Evolutionary conservation across 805 yeast genomes (phyloP).

Genomic region (Myxozyma neotropica): DNA sequence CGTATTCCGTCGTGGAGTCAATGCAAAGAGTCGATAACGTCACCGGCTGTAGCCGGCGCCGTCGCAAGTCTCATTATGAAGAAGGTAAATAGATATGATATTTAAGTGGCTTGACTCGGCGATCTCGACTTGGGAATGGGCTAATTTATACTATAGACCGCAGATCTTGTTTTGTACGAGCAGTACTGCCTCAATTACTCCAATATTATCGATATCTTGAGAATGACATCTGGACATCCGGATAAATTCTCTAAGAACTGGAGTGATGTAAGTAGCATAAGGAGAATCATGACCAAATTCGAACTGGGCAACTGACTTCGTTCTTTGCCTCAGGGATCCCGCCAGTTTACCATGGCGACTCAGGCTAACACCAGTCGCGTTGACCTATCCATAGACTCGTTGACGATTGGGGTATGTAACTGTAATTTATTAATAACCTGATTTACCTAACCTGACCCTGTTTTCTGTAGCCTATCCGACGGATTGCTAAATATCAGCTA

Average conservation of each 20-base stretch:
- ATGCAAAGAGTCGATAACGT: slow-evolving; percentile 19
- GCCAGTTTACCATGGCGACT: slow-evolving; percentile 19
- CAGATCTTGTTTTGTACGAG: slow-evolving; percentile 26
- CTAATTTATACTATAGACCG: background rate
- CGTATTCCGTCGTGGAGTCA: slow-evolving; percentile 20
- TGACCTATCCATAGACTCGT: slow-evolving; percentile 23
- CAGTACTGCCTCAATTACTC: slow-evolving; percentile 26
- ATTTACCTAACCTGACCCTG: background rate
- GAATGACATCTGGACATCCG: slow-evolving; percentile 11
- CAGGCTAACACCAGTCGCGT: slow-evolving; percentile 14
- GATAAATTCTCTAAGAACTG: slow-evolving; percentile 18
- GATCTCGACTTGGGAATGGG: no score
- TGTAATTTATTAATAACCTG: background rate
- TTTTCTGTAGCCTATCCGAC: slow-evolving; percentile 28
- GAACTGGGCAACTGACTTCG: background rate
- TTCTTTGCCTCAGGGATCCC: slow-evolving; percentile 10
- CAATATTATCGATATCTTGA: slow-evolving; percentile 25
- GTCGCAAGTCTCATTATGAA: slow-evolving; percentile 20
- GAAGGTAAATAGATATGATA: slow-evolving; percentile 1
- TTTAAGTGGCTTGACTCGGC: no score
- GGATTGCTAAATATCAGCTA: slow-evolving; percentile 23
- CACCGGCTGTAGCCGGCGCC: slow-evolving; percentile 27
- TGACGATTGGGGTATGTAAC: slow-evolving; percentile 19
- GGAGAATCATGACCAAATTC: background rate
- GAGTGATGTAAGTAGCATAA: slow-evolving; percentile 14